Evolutionary conservation across 371 early-diverging fungal species (phyloP), one percentile per base, ranked within the genome.

Genomic region (Massospora cicadina): DNA sequence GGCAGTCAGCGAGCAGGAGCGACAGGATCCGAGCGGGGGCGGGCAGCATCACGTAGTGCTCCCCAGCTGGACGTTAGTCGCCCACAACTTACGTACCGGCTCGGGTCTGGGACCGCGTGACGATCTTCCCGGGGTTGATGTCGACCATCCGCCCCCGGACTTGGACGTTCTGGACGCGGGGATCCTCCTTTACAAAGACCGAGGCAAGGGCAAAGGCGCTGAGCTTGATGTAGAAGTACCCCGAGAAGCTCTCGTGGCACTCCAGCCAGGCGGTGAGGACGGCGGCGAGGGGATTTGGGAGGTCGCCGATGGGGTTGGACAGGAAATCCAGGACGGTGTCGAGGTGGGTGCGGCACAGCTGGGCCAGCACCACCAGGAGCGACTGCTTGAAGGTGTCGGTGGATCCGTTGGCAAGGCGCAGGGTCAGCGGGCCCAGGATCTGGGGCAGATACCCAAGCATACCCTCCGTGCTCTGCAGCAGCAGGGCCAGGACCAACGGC

Each of bases 331-430:
- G 72, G 0, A 86, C 81, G 12, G 82, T 81, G 12, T 83, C 79
- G 58, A 82, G 77, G 60, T 91, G 87, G 31, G 74, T 77, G 33
- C 81, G 76, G 54, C 88, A 76, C 60, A 94, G 75, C 59, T 92
- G 90, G 33, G 90, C 90, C 72, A 92, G 88, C 13, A 91, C 84
- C 71, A 88, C 75, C 2, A 93, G 78, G n/a, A 93, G 74, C n/a
- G 90, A 87, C 76, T 86, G 71, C 5, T 25, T 54, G 3, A 33
- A 28, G 23, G 55, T 33, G 7, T 31, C 55, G 21, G 43, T 13
- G 10, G 43, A 26, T 43, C 54, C 30, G 26, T 23, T 1, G 2
- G 13, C 13, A 17, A 63, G 28, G 13, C 63, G 53, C 2, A 24
- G 2, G 54, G 30, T 30, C 25, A 63, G 23, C 5, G 63, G 53